Evolutionary conservation across 768 basidiomycete species (phyloP), one percentile per base, ranked within the genome.

Genomic region (Hypholoma fasciculare): DNA sequence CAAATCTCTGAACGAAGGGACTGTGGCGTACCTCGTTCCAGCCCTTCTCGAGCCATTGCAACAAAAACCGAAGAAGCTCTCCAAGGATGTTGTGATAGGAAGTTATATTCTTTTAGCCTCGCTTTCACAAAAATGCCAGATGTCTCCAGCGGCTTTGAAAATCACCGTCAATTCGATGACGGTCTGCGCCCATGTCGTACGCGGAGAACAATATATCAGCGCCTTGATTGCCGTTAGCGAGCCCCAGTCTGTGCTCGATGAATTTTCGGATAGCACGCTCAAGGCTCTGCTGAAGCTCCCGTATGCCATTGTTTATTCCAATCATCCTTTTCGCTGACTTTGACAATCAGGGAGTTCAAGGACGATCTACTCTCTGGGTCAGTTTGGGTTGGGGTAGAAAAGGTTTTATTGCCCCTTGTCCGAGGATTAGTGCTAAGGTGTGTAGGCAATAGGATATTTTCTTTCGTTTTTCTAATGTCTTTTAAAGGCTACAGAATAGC

Each of bases 101-200:
- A 85, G 83, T 62, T 90, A 89, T 64, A 80, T 94, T 57, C 77
- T 95, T 8, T 74, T 95, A 0, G 83, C 87, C 1, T 78, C 86
- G 0, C 77, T 96, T 20, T 84, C 90, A 0, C 85, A 85, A 61
- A 88, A 86, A 71, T 82, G 82, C 52, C 75, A 78, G 12, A 65
- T 96, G 36, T 77, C 84, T 1, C 62, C 82, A 0, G 67, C 82
- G 17, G 90, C 89, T 0, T 59, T 93, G 55, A 82, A 82, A 56
- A 77, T 80, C 2, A 80, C 94, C 17, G 59, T 92, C 8, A 68
- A 68, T 34, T 68, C 80, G 2, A 85, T 93, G 73, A 66, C 82
- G 4, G 71, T 72, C 17, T 82, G 80, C 63, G 84, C 83, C 5
- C 63, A 71, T 11, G 71, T 71, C 3, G 82, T 87, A 1, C 72